Conservation (phyloP, 805 yeast genomes). For the Metschnikowia lachancei region DNA sequence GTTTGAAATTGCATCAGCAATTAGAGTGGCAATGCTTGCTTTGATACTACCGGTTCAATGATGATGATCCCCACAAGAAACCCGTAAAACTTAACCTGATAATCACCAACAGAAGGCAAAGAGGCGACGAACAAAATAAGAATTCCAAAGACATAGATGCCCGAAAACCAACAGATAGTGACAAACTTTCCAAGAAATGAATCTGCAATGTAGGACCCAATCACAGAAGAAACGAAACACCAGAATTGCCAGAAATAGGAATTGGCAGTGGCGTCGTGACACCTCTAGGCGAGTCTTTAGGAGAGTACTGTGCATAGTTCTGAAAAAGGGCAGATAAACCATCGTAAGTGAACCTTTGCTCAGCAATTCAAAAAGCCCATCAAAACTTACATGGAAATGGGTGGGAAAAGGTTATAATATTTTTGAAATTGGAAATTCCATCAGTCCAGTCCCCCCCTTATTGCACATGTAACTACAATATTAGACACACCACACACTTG, state of each 20-base stretch:
- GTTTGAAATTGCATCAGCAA: conserved; percentile 52
- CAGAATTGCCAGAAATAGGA: conserved; percentile 18
- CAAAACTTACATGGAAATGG: no score
- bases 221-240: conserved; percentile 14
- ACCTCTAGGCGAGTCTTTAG: conserved; percentile 14
- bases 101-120: conserved; percentile 51
- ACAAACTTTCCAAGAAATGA: conserved; percentile 68
- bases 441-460: no score
- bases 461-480: no score
- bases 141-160: conserved; percentile 58
- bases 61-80: conserved; percentile 52
- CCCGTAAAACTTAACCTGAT: conserved; percentile 59
- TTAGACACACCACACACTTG: no score
- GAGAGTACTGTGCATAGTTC: conserved; percentile 17
- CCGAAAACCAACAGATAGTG: conserved; percentile 60
- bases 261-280: conserved; percentile 15
- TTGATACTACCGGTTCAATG: conserved; percentile 79
- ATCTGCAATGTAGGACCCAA: conserved; percentile 54
- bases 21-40: conserved; percentile 68
- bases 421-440: no score
- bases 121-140: conserved; percentile 67
- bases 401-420: no score
- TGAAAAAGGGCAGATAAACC: conserved; percentile 20
- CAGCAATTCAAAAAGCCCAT: no score
- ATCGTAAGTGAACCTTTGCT: conserved; percentile 16